Conservation (phyloP, 2,329 filamentous ascomycete species). For the Incumbomyces delicatus region DNA sequence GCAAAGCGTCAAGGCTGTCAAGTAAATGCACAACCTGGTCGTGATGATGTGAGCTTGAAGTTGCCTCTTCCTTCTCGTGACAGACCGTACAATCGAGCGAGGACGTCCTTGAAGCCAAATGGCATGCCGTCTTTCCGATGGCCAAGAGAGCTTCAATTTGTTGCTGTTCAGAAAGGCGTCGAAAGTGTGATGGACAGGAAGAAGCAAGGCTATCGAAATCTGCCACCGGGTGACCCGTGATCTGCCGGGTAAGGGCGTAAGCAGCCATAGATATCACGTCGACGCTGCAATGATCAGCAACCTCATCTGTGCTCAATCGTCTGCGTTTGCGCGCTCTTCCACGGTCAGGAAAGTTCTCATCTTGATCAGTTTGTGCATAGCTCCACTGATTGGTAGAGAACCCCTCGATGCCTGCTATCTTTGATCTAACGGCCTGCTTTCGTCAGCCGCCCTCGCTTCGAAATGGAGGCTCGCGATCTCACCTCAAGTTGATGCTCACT, state of each 20-base stretch:
- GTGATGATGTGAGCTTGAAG: too few relatives aligned
- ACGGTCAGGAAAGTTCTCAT: slow-evolving; percentile 13
- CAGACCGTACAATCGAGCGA: slow-evolving; percentile 26
- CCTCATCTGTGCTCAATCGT: slow-evolving; percentile 26
- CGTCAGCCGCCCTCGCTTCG: not conserved
- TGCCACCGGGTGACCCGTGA: slow-evolving; percentile 27
- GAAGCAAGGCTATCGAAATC: slow-evolving; percentile 33
- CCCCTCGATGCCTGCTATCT: slow-evolving; percentile 4
- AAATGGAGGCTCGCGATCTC: not conserved
- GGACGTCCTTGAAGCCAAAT: slow-evolving; percentile 18
- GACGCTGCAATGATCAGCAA: slow-evolving; percentile 26
- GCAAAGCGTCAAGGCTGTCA: slow-evolving; percentile 35
- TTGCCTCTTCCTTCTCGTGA: slow-evolving; percentile 23
- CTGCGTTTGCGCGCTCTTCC: slow-evolving; percentile 27
- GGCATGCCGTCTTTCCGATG: slow-evolving; percentile 50
- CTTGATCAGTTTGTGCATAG: not conserved
- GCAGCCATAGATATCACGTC: slow-evolving; percentile 7
- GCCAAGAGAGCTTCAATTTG: slow-evolving; percentile 46
- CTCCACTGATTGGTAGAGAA: not conserved
- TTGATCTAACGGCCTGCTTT: slow-evolving; percentile 1
- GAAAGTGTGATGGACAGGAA: slow-evolving; percentile 37
- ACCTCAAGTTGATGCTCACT: slow-evolving; percentile 1
- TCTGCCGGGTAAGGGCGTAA: slow-evolving; percentile 22
- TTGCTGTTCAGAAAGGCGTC: slow-evolving; percentile 36
- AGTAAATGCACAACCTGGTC: slow-evolving; percentile 26